Evolutionary conservation across 2,329 filamentous ascomycete genomes (phyloP).

Genomic region (Plenodomus tracheiphilus): DNA sequence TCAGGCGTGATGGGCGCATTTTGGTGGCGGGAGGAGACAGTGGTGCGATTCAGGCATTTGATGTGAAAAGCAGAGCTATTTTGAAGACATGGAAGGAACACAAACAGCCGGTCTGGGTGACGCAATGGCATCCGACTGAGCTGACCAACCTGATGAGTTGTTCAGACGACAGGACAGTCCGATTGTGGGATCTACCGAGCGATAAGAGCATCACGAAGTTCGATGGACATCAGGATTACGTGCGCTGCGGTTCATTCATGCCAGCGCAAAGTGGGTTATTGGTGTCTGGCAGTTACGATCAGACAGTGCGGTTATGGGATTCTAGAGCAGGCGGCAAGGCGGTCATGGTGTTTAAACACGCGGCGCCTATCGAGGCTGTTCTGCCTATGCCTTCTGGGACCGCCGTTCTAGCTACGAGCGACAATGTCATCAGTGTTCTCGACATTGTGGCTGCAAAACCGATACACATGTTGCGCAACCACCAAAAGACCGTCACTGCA

Average conservation of each 20-base stretch:
- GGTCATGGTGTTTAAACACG: slow-evolving; percentile 94
- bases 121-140: slow-evolving; percentile 87
- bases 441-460: slow-evolving; percentile 91
- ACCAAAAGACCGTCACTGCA: slow-evolving; percentile 96
- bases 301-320: slow-evolving; percentile 93
- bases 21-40: slow-evolving; percentile 89
- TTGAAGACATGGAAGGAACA: slow-evolving; percentile 94
- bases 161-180: slow-evolving; percentile 89
- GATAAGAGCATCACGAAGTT: slow-evolving; percentile 77
- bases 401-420: slow-evolving; percentile 80
- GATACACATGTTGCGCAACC: slow-evolving; percentile 83
- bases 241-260: slow-evolving; percentile 85
- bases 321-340: slow-evolving; percentile 66
- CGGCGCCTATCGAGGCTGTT: slow-evolving; percentile 86
- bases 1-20: slow-evolving; percentile 85
- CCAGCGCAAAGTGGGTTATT: slow-evolving; percentile 71
- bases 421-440: slow-evolving; percentile 85
- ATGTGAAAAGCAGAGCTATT: slow-evolving; percentile 85
- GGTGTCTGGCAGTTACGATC: slow-evolving; percentile 91
- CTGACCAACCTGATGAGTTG: slow-evolving; percentile 85
- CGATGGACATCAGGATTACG: slow-evolving; percentile 88
- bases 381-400: slow-evolving; percentile 85
- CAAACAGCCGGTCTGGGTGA: slow-evolving; percentile 91
- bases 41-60: slow-evolving; percentile 93
- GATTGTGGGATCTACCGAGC: slow-evolving; percentile 89